Conservation (phyloP, 2,329 filamentous ascomycete species). For the Diaporthe humulicola region DNA sequence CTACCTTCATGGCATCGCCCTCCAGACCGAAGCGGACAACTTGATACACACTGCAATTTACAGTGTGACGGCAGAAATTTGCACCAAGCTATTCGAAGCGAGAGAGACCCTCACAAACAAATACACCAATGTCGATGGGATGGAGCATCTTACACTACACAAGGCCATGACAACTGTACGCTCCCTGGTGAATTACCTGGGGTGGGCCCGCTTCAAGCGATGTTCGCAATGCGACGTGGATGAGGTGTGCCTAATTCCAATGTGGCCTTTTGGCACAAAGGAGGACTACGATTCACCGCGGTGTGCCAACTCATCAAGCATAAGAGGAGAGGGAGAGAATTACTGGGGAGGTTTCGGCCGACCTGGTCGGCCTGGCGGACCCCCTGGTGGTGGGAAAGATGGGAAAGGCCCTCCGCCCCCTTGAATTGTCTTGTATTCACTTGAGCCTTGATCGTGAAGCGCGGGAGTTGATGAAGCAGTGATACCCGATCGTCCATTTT, state of each 20-base stretch:
- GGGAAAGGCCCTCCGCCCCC: conserved; percentile 1
- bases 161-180: conserved; percentile 16
- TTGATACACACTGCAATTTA: conserved; percentile 60
- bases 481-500: background rate
- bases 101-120: conserved; percentile 43
- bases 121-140: background rate
- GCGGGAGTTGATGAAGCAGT: background rate
- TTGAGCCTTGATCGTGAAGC: background rate
- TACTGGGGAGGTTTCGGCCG: conserved; percentile 39
- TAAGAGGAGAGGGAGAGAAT: conserved; percentile 30
- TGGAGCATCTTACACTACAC: background rate
- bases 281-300: conserved; percentile 41
- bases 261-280: conserved; percentile 42
- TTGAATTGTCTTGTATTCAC: background rate
- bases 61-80: conserved; percentile 55
- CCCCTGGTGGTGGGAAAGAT: conserved; percentile 23
- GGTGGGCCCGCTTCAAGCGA: conserved; percentile 43
- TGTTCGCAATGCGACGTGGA: conserved; percentile 40
- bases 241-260: conserved; percentile 42
- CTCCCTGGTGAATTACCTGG: conserved; percentile 36
- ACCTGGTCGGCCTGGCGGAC: background rate
- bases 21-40: conserved; percentile 55
- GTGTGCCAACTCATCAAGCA: conserved; percentile 39
- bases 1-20: conserved; percentile 53
- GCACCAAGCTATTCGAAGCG: conserved; percentile 49